Conservation (phyloP, 2,329 filamentous ascomycete species). For the Alternaria alternata region DNA sequence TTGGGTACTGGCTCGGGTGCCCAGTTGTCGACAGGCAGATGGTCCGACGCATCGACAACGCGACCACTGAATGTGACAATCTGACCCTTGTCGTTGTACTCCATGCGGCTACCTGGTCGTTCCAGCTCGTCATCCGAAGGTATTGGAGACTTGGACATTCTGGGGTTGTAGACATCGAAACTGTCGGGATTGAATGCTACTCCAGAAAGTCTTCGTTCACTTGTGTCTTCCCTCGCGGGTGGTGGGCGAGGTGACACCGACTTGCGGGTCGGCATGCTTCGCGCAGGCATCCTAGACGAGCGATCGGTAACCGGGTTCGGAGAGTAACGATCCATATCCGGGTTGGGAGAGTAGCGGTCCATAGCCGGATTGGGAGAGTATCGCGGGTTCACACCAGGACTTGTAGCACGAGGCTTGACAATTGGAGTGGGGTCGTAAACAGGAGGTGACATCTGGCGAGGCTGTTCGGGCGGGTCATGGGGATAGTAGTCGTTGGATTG, state of each 20-base stretch:
- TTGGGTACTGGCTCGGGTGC: constrained; percentile 77
- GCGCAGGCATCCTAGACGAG: constrained; percentile 52
- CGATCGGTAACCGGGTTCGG: constrained; percentile 44
- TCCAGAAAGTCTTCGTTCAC: constrained; percentile 63
- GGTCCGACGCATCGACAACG: constrained; percentile 81
- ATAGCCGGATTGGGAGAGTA: constrained; percentile 26
- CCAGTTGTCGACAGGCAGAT: constrained; percentile 79
- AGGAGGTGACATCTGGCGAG: constrained; percentile 45
- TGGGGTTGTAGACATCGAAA: constrained; percentile 76
- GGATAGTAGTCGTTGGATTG: constrained; percentile 53
- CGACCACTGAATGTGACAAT: constrained; percentile 79
- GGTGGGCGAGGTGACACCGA: constrained; percentile 75
- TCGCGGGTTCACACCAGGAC: constrained; percentile 49
- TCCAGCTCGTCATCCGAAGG: constrained; percentile 37
- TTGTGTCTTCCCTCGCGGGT: constrained; percentile 51
- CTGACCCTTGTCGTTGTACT: constrained; percentile 65
- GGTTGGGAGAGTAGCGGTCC: constrained; percentile 40
- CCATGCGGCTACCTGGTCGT: constrained; percentile 51
- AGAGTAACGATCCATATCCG: constrained; percentile 20
- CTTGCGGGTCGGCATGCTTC: constrained; percentile 67
- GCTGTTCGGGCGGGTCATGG: constrained; percentile 51
- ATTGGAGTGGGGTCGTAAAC: constrained; percentile 52
- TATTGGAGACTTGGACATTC: constrained; percentile 40
- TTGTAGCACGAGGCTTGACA: constrained; percentile 55
- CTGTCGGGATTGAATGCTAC: constrained; percentile 79